Evolutionary conservation across 73 alveolate genomes (phyloP).

Genomic region (Paramecium bursaria): DNA sequence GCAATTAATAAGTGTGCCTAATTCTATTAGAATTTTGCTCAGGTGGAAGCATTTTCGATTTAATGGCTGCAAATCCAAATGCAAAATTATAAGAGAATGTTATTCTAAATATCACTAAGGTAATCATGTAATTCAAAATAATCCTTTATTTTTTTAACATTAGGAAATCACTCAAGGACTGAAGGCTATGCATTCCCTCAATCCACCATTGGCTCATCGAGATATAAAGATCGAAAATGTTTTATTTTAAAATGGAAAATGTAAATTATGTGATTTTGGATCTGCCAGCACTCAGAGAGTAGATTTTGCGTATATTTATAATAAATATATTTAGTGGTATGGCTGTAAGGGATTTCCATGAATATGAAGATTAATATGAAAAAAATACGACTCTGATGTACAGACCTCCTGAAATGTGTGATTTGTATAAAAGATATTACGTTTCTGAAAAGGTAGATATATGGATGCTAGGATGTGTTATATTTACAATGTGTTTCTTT

Average conservation of each 20-base stretch:
- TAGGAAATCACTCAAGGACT: slow-evolving; percentile 63
- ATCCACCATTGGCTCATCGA: slow-evolving; percentile 74
- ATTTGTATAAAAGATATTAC: slow-evolving; percentile 75
- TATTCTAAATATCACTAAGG: slow-evolving; percentile 9
- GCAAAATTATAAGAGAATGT: slow-evolving; percentile 16
- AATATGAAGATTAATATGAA: slow-evolving; percentile 86
- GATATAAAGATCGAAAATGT: slow-evolving; percentile 96
- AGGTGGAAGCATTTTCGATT: slow-evolving; percentile 65
- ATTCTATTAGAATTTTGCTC: slow-evolving; percentile 64
- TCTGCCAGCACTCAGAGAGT: slow-evolving; percentile 82
- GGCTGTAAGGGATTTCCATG: slow-evolving; percentile 76
- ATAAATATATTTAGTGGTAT: slow-evolving; percentile 64
- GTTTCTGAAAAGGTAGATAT: slow-evolving; percentile 92
- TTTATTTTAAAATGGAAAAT: slow-evolving; percentile 80
- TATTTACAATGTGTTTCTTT: slow-evolving; percentile 85
- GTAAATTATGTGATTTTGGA: slow-evolving; percentile 98
- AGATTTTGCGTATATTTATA: slow-evolving; percentile 56
- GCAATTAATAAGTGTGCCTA: slow-evolving; percentile 15
- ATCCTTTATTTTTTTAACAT: neutral
- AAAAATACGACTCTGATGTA: slow-evolving; percentile 96
- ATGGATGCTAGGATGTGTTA: slow-evolving; percentile 95
- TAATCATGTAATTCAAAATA: too few species aligned
- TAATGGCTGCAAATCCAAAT: slow-evolving; percentile 57
- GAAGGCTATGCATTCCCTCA: slow-evolving; percentile 38
- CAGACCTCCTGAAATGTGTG: slow-evolving; percentile 98